phyloP scores from a whole-genome alignment of 768 basidiomycete species.

The Phlegmacium glaucopus region DNA sequence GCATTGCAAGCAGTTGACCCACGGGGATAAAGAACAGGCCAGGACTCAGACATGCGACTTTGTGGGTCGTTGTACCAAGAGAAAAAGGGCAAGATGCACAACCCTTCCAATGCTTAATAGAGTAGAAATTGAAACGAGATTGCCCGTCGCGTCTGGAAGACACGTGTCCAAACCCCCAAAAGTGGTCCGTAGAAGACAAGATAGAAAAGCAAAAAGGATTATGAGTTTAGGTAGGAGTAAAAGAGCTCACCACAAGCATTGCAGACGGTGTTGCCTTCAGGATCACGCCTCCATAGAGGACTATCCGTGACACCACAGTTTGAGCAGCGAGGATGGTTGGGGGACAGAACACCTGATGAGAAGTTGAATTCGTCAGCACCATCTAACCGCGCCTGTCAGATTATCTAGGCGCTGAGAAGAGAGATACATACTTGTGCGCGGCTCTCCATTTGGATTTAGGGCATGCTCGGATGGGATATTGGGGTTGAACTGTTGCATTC shows the following conservation, averaged over 20 bases:
- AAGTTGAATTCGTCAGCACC: conserved; percentile 25
- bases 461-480: conserved; percentile 17
- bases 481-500: conserved; percentile 43
- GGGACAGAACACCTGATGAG: conserved; percentile 19
- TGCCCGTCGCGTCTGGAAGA: conserved; percentile 14
- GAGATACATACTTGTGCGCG: conserved; percentile 23
- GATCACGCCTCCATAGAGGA: conserved; percentile 82
- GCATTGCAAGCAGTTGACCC: conserved; percentile 11
- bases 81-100: conserved; percentile 1
- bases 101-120: neutral
- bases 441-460: conserved; percentile 17
- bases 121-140: neutral
- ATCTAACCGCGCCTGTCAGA: conserved; percentile 4
- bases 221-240: conserved; percentile 21
- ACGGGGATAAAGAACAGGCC: neutral
- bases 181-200: conserved; percentile 3
- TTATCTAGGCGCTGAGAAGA: conserved; percentile 3
- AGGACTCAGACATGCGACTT: conserved; percentile 4
- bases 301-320: conserved; percentile 79
- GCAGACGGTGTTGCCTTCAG: conserved; percentile 80
- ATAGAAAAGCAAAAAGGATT: conserved; percentile 19
- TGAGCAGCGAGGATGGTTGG: conserved; percentile 52
- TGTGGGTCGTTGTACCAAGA: neutral
- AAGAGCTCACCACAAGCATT: conserved; percentile 82
- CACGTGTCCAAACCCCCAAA: conserved; percentile 16